Percentiles rank a stretch among this genome's conserved stretches.
Evolutionary conservation across 2,329 filamentous ascomycete species (phyloP).

Genomic region (Aspergillus neotritici): DNA sequence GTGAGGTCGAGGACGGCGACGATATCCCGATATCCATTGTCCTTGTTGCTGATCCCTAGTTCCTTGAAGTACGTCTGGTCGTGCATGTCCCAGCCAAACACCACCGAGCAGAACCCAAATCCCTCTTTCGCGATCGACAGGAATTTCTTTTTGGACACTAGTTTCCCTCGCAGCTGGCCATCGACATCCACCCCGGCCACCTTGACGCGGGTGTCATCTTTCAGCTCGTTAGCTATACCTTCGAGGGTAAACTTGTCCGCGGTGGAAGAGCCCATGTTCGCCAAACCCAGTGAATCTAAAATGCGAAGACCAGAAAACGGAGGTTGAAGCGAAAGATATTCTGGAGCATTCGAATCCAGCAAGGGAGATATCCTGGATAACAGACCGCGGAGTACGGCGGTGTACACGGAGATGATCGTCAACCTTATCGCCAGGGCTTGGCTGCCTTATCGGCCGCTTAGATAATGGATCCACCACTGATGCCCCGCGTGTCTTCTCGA

Average conservation of each 20-base stretch:
- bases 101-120: slow-evolving; percentile 90
- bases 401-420: too few species aligned
- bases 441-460: too few species aligned
- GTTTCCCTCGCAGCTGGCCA: slow-evolving; percentile 79
- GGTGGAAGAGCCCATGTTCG: too few species aligned
- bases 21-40: slow-evolving; percentile 83
- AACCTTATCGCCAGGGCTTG: too few species aligned
- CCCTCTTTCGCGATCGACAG: slow-evolving; percentile 72
- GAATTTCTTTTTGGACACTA: slow-evolving; percentile 91
- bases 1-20: slow-evolving; percentile 73
- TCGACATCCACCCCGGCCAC: slow-evolving; percentile 84
- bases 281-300: too few species aligned
- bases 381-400: too few species aligned
- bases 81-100: slow-evolving; percentile 98
- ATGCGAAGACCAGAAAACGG: too few species aligned
- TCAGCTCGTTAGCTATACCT: slow-evolving; percentile 61
- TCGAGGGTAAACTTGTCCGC: slow-evolving; percentile 47
- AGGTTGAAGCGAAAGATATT: too few species aligned
- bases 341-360: too few species aligned
- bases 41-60: slow-evolving; percentile 79
- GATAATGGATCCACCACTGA: too few species aligned
- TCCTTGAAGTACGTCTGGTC: slow-evolving; percentile 83
- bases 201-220: slow-evolving; percentile 73
- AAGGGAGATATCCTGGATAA: too few species aligned
- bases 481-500: too few species aligned